phyloP scores from a whole-genome alignment of 2,329 filamentous ascomycete species.

The Aspergillus pseudotamarii region DNA sequence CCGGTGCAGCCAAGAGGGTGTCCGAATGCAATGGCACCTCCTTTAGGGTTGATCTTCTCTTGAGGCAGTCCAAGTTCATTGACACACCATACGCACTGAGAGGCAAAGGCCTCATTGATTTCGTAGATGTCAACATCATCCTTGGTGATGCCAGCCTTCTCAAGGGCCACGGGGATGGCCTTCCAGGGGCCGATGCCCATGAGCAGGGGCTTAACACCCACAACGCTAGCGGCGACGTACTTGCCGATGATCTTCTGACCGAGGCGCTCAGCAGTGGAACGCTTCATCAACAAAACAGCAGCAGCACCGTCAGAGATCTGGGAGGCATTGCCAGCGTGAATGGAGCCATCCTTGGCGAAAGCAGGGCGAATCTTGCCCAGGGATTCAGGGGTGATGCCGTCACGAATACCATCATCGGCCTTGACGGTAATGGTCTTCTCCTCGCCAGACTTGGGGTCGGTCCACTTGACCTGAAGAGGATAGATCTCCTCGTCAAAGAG shows the following conservation, averaged over 20 bases:
- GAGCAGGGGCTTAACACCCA: slow-evolving; percentile 86
- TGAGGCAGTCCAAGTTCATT: slow-evolving; percentile 80
- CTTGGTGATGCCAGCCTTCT: slow-evolving; percentile 81
- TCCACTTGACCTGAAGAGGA: slow-evolving; percentile 82
- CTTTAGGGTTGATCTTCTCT: slow-evolving; percentile 96
- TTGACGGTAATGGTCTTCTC: slow-evolving; percentile 79
- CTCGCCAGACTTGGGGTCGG: slow-evolving; percentile 88
- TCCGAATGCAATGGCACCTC: slow-evolving; percentile 92
- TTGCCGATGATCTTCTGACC: slow-evolving; percentile 91
- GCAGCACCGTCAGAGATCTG: slow-evolving; percentile 96
- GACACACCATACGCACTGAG: slow-evolving; percentile 90
- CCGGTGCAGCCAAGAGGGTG: slow-evolving; percentile 95
- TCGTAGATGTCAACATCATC: slow-evolving; percentile 96
- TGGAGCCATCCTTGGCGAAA: slow-evolving; percentile 87
- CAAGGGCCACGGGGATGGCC: slow-evolving; percentile 88
- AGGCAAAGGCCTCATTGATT: slow-evolving; percentile 99
- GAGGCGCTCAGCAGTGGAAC: slow-evolving; percentile 82
- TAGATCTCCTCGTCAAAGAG: slow-evolving; percentile 91
- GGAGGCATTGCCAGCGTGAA: slow-evolving; percentile 94
- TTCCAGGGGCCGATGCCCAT: slow-evolving; percentile 97
- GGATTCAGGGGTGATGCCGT: slow-evolving; percentile 82
- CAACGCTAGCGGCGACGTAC: slow-evolving; percentile 81
- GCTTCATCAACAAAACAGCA: slow-evolving; percentile 93
- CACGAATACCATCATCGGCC: slow-evolving; percentile 83
- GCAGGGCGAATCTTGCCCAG: slow-evolving; percentile 89